Percentiles rank a stretch among this genome's conserved stretches.
Conservation (phyloP, 2,329 filamentous ascomycete genomes). For the Nemania abortiva region DNA sequence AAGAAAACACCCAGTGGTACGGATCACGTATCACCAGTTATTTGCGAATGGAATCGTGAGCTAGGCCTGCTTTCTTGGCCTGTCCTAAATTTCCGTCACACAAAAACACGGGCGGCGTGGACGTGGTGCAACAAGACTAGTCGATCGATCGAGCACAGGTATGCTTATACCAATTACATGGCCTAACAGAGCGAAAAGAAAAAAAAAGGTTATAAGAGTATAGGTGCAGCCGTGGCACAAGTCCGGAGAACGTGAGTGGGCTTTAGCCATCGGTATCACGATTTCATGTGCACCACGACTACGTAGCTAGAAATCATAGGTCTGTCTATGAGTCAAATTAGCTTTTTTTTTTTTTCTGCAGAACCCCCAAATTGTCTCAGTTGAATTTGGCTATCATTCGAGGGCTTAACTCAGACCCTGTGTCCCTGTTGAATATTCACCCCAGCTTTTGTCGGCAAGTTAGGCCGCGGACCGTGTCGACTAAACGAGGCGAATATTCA, state of each 20-base stretch:
- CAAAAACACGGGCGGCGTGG: background rate
- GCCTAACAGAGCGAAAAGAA: background rate
- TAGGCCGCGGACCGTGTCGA: background rate
- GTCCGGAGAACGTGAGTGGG: background rate
- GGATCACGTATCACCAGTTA: background rate
- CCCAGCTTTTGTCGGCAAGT: background rate
- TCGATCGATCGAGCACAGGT: background rate
- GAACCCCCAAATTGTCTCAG: background rate
- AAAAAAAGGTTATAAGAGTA: background rate
- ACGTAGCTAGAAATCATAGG: background rate
- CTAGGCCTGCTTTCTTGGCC: background rate
- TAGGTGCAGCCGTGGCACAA: background rate
- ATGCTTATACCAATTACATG: background rate
- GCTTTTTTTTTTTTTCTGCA: background rate
- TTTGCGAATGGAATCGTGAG: background rate
- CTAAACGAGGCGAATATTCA: background rate
- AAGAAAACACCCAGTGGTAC: background rate
- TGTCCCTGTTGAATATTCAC: background rate
- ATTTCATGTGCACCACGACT: background rate
- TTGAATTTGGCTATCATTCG: background rate
- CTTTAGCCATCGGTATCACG: background rate
- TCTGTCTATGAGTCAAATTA: background rate
- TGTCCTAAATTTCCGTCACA: conserved; percentile 8
- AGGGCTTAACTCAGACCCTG: background rate
- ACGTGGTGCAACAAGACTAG: conserved; percentile 12